These are phyloP conservation scores for Eutrema heterophyllum DNA, from an alignment of 345 rosid species.

Conservation along the genomic window DNA sequence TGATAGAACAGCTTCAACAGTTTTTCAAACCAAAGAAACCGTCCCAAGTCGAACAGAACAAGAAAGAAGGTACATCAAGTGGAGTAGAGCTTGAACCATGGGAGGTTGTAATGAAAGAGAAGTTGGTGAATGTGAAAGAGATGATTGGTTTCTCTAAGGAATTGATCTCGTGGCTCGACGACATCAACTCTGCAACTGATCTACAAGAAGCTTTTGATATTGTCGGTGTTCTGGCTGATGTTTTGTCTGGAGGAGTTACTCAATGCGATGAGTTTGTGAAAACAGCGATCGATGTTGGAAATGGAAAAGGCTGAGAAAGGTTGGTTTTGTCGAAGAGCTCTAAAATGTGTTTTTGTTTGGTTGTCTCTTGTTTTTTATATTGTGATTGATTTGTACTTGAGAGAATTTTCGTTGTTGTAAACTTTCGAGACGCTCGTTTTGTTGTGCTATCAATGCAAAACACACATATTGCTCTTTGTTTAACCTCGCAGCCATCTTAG, in stretches of 20 bases:
- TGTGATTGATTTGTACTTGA: slow-evolving; percentile 15
- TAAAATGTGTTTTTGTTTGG: background rate
- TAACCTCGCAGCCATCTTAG: background rate
- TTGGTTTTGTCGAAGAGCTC: slow-evolving; percentile 17
- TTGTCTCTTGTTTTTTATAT: slow-evolving; percentile 3
- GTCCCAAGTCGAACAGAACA: slow-evolving; percentile 18
- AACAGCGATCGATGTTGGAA: slow-evolving; percentile 60
- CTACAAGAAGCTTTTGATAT: slow-evolving; percentile 91
- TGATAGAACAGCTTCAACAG: slow-evolving; percentile 89
- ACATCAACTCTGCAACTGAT: slow-evolving; percentile 62
- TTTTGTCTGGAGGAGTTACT: slow-evolving; percentile 60
- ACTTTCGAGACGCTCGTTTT: background rate
- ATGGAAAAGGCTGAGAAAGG: slow-evolving; percentile 50
- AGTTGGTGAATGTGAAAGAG: slow-evolving; percentile 62
- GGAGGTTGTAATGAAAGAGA: slow-evolving; percentile 80
- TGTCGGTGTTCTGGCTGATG: slow-evolving; percentile 68
- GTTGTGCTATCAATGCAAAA: slow-evolving; percentile 14
- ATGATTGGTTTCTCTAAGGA: slow-evolving; percentile 85
- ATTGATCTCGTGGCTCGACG: slow-evolving; percentile 77
- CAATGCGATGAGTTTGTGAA: slow-evolving; percentile 74
- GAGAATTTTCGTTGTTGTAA: slow-evolving; percentile 8
- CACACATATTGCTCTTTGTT: slow-evolving; percentile 22
- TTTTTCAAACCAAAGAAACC: slow-evolving; percentile 65
- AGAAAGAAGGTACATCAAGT: slow-evolving; percentile 47
- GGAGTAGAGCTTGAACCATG: slow-evolving; percentile 58